Conservation (phyloP, 495 filamentous ascomycete species). For the Filosporella fistucella region DNA sequence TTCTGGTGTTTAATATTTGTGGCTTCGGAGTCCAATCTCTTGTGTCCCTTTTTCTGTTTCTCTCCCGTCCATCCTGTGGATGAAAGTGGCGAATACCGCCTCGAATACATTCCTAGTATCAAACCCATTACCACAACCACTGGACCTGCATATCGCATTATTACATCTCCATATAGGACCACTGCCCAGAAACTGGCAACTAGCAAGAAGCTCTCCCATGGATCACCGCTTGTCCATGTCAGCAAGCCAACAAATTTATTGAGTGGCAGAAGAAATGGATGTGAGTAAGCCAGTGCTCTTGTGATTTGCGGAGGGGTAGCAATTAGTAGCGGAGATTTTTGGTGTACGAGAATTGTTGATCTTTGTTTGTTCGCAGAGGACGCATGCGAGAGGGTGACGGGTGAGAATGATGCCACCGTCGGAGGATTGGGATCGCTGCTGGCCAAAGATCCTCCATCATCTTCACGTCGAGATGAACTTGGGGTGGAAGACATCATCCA, state of each 20-base stretch:
- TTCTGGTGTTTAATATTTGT: constrained; percentile 64
- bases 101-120: constrained; percentile 88
- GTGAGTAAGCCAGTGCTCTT: constrained; percentile 85
- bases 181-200: constrained; percentile 79
- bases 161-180: constrained; percentile 77
- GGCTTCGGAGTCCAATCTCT: constrained; percentile 53
- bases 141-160: constrained; percentile 77
- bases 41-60: constrained; percentile 41
- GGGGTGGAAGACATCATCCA: constrained; percentile 27
- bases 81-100: constrained; percentile 85
- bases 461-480: constrained; percentile 14
- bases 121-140: constrained; percentile 72
- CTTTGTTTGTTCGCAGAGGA: constrained; percentile 69
- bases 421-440: constrained; percentile 55
- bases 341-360: constrained; percentile 90
- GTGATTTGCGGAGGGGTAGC: constrained; percentile 94
- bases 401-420: constrained; percentile 83
- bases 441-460: constrained; percentile 16
- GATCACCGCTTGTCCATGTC: constrained; percentile 89
- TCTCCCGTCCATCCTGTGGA: constrained; percentile 66
- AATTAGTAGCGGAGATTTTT: constrained; percentile 89
- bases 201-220: constrained; percentile 94
- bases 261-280: constrained; percentile 83
- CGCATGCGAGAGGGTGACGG: constrained; percentile 64
- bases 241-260: constrained; percentile 79